Percentiles rank a stretch among this genome's conserved stretches.
Evolutionary conservation across 345 rosid species (phyloP).

Genomic region (Citrus sp.): DNA sequence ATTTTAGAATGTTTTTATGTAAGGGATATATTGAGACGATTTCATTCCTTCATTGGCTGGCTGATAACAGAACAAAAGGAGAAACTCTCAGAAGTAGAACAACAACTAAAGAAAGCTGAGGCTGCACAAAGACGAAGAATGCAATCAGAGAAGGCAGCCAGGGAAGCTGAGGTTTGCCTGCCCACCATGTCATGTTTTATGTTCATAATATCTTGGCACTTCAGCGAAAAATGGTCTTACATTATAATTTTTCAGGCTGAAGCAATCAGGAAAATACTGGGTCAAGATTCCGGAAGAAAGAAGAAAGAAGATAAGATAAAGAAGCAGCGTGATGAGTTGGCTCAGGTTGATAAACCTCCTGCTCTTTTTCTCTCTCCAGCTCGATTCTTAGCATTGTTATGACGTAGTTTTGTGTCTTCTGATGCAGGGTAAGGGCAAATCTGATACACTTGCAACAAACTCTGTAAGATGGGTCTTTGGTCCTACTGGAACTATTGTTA

Average conservation of each 20-base stretch:
- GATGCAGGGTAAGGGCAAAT: conserved; percentile 48
- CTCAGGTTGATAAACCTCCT: conserved; percentile 38
- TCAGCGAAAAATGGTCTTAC: conserved; percentile 4
- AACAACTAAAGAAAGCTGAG: conserved; percentile 65
- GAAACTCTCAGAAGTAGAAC: conserved; percentile 70
- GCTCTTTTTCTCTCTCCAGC: background rate
- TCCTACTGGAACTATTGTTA: conserved; percentile 56
- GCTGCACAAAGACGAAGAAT: conserved; percentile 73
- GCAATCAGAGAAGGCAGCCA: conserved; percentile 77
- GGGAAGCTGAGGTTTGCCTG: conserved; percentile 59
- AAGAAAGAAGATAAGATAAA: conserved; percentile 63
- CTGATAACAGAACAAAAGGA: conserved; percentile 54
- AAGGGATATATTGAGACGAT: background rate
- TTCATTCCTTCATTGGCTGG: conserved; percentile 1
- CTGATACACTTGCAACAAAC: conserved; percentile 44
- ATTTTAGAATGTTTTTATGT: background rate
- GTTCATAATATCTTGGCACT: background rate
- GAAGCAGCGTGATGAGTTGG: conserved; percentile 57
- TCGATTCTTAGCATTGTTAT: conserved; percentile 1
- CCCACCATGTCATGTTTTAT: background rate
- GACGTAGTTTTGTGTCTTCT: background rate
- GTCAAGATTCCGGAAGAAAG: conserved; percentile 74
- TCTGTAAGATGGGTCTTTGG: conserved; percentile 59
- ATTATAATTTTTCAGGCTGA: conserved; percentile 50
- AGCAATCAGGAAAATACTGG: conserved; percentile 75